Base-by-base conservation (phyloP, 2,329 filamentous ascomycete species). In the Nothopassalora personata region DNA sequence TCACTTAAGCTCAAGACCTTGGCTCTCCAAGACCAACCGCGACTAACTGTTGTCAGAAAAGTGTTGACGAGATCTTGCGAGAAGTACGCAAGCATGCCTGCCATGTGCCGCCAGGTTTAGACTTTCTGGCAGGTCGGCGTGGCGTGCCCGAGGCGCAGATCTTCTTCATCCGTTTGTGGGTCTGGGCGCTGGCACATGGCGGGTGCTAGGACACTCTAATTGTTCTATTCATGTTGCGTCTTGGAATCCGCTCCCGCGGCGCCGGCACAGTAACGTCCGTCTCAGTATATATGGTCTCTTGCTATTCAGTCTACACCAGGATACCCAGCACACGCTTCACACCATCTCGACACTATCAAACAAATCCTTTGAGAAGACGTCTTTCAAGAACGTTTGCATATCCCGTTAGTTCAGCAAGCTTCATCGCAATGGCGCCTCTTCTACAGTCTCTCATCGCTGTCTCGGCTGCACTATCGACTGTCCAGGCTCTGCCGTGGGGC, bases 41-140 rank as follows among this genome's bases (percentile, higher is more conserved):
- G 23, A 11, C 53, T 48, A 55, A 48, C 34, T 33, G 9, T 31
- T 10, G 15, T n/a, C 27, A 47, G 55, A 33, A 52, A 43, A 18
- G 23, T 28, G 31, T 18, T 30, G n/a, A 36, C 10, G 34, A 34
- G 33, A 19, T 18, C 8, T 19, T 18, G 33, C 28, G 18, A 28
- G 5, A 23, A 30, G 39, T 27, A 9, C 39, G 53, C 39, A 53
- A 39, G 18, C 51, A 53, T 53, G 43, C 53, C 31, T 15, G 56
- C 61, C 56, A 63, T 63, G 58, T 60, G 58, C 56, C 59, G 33
- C 57, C 36, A 19, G 34, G 51, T 51, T 56, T 54, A 58, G 55
- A 31, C 56, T 53, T 53, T 53, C 36, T 39, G 49, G 27, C n/a
- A 34, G 2, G 49, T 33, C 19, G 46, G 47, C 31, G 54, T 61